Conservation (phyloP, 495 filamentous ascomycete species). For the Podospora sp. region DNA sequence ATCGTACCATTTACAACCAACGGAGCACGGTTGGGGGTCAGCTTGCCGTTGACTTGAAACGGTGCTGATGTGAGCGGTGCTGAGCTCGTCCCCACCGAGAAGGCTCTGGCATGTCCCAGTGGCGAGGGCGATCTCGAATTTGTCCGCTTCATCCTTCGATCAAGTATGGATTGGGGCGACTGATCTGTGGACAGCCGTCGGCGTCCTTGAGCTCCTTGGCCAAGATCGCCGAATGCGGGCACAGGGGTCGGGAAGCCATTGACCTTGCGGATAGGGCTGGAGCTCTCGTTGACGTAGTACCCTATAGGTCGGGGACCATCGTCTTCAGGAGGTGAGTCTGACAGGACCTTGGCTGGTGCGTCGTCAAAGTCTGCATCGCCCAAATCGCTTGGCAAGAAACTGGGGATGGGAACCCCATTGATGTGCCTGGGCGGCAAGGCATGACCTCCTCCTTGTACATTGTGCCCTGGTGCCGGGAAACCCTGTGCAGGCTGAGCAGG, state of each 20-base stretch:
- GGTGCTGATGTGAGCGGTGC: conserved; percentile 40
- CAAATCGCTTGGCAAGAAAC: conserved; percentile 53
- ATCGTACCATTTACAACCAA: conserved; percentile 52
- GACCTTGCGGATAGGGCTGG: conserved; percentile 38
- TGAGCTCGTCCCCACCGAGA: conserved; percentile 47
- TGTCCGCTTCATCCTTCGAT: conserved; percentile 52
- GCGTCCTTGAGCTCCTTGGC: conserved; percentile 38
- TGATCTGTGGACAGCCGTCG: conserved; percentile 54
- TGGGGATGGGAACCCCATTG: conserved; percentile 48
- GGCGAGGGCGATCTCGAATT: conserved; percentile 60
- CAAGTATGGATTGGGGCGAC: conserved; percentile 51
- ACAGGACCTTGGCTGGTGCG: conserved; percentile 32
- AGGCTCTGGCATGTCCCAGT: conserved; percentile 48
- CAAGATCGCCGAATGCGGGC: conserved; percentile 48
- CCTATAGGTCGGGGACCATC: conserved; percentile 42
- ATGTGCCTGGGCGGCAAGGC: conserved; percentile 42
- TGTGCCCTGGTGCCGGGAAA: conserved; percentile 32
- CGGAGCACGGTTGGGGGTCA: conserved; percentile 39
- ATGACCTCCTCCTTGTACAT: conserved; percentile 33
- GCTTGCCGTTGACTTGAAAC: conserved; percentile 33
- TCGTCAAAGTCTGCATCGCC: conserved; percentile 42
- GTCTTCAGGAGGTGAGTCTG: conserved; percentile 46
- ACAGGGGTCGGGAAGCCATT: conserved; percentile 41
- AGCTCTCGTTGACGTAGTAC: conserved; percentile 43
- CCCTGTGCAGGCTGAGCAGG: conserved; percentile 21